Evolutionary conservation across 2,329 filamentous ascomycete species (phyloP).

Genomic region (Daldinia sp.): DNA sequence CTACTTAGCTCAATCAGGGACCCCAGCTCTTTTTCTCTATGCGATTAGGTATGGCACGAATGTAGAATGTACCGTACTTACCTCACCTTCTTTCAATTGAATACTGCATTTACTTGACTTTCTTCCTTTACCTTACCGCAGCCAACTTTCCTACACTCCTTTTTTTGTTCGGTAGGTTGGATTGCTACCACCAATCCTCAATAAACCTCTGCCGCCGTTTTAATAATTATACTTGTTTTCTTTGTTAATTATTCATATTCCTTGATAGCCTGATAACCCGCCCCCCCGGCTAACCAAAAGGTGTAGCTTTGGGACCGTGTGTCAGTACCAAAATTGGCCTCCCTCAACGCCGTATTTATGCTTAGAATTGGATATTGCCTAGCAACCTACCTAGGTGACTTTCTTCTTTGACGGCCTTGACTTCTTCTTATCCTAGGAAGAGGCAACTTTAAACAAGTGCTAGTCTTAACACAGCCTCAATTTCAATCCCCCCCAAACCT

Average conservation of each 20-base stretch:
- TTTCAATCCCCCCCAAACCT: neutral
- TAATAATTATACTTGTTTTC: neutral
- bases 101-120: neutral
- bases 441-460: slow-evolving; percentile 20
- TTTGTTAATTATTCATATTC: neutral
- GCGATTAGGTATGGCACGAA: too few relatives aligned
- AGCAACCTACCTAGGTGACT: neutral
- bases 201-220: neutral
- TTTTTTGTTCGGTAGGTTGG: slow-evolving; percentile 24
- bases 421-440: slow-evolving; percentile 12
- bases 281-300: neutral
- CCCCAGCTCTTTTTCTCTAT: neutral
- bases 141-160: slow-evolving; percentile 33
- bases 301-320: slow-evolving; percentile 1
- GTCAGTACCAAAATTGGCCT: slow-evolving; percentile 20
- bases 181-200: slow-evolving; percentile 21
- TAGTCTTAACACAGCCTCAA: slow-evolving; percentile 25
- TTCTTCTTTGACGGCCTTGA: neutral
- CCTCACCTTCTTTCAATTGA: slow-evolving; percentile 16
- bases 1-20: neutral
- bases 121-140: neutral
- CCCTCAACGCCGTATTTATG: slow-evolving; percentile 1
- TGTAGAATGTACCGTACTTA: neutral
- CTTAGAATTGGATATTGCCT: slow-evolving; percentile 11
- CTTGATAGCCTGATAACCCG: neutral